phyloP scores from a whole-genome alignment of 208 protist species.

The Tetramitus jugosus region DNA sequence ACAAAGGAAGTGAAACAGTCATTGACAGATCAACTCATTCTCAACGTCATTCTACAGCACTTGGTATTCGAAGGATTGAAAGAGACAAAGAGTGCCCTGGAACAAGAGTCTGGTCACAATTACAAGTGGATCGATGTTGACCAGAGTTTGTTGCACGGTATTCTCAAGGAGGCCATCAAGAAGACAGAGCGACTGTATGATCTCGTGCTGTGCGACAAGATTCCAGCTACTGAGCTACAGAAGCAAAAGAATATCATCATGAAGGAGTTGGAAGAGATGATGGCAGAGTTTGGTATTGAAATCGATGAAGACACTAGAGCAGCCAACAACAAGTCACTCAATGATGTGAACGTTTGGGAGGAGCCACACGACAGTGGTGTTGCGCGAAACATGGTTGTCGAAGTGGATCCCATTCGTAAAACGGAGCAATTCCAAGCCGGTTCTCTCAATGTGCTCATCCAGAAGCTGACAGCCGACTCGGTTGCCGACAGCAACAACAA shows the following conservation, averaged over 20 bases:
- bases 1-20: conserved; percentile 2
- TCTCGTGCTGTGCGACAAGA: background rate
- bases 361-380: background rate
- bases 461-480: background rate
- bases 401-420: background rate
- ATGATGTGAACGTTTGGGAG: conserved; percentile 6
- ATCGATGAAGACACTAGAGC: background rate
- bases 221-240: background rate
- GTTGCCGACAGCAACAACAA: background rate
- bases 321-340: background rate
- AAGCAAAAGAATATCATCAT: background rate
- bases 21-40: background rate
- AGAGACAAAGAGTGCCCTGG: background rate
- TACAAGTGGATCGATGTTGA: conserved; percentile 1
- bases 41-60: conserved; percentile 3
- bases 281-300: conserved; percentile 14
- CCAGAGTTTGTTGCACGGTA: background rate
- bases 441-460: conserved; percentile 2
- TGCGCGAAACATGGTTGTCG: background rate
- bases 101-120: background rate
- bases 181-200: background rate
- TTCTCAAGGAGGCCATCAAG: background rate
- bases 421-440: background rate
- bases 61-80: conserved; percentile 20
- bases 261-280: conserved; percentile 1